Conservation (phyloP, 2,329 filamentous ascomycete species). For the Pyrenophora graminea region DNA sequence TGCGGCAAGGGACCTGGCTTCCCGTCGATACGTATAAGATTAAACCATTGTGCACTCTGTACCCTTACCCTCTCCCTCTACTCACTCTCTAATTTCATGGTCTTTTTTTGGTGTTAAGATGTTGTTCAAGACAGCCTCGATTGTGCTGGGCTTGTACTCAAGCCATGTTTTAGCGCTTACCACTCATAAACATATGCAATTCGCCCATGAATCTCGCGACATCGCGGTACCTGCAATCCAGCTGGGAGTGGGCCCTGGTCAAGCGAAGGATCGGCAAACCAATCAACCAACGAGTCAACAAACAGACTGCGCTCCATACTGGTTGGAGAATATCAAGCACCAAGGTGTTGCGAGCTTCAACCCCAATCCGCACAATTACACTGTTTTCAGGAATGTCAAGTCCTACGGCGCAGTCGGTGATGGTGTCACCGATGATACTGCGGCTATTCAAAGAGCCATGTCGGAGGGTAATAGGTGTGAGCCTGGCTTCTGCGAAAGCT, state of each 20-base stretch:
- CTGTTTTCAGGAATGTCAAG: slow-evolving; percentile 50
- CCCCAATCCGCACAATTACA: slow-evolving; percentile 44
- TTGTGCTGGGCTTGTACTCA: slow-evolving; percentile 5
- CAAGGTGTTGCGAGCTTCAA: slow-evolving; percentile 49
- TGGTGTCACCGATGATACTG: slow-evolving; percentile 52
- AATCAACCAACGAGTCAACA: slow-evolving; percentile 7
- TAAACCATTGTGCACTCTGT: not conserved
- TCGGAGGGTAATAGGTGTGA: slow-evolving; percentile 48
- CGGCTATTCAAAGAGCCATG: slow-evolving; percentile 56
- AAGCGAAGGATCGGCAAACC: slow-evolving; percentile 13
- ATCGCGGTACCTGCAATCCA: slow-evolving; percentile 15
- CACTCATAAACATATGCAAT: slow-evolving; percentile 1
- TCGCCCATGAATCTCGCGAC: slow-evolving; percentile 14
- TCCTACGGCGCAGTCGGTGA: slow-evolving; percentile 48
- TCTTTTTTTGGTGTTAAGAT: not conserved
- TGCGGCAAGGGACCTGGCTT: no score
- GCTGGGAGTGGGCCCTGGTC: slow-evolving; percentile 16
- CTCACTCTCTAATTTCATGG: not conserved
- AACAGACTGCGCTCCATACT: slow-evolving; percentile 41
- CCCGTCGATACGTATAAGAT: not conserved
- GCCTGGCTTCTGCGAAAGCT: slow-evolving; percentile 47
- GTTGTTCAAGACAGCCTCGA: slow-evolving; percentile 1
- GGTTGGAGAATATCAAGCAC: slow-evolving; percentile 49
- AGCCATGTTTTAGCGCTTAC: slow-evolving; percentile 4
- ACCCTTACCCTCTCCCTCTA: not conserved